A percentile compares a stretch with the other conserved stretches of the same genome.
These are phyloP conservation scores for Xylona heveae DNA, from an alignment of 495 filamentous ascomycete genomes.

Conservation along the genomic window DNA sequence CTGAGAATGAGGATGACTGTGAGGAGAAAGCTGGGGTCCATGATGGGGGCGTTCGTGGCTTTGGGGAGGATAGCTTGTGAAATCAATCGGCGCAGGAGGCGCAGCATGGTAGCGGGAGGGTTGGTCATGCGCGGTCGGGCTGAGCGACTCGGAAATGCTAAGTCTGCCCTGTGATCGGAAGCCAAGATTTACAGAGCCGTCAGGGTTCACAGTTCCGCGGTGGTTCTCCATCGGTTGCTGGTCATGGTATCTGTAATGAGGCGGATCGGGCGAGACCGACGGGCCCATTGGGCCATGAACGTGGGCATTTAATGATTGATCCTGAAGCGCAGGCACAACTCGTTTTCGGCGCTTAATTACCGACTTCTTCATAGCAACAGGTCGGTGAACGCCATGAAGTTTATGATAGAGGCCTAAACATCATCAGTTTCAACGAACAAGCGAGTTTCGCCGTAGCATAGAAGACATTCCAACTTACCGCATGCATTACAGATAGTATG, in stretches of 20 bases:
- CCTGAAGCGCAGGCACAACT: constrained; percentile 64
- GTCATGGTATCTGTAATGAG: constrained; percentile 11
- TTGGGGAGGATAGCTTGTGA: constrained; percentile 3
- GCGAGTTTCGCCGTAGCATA: background rate
- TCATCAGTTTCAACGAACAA: constrained; percentile 11
- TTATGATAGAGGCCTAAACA: constrained; percentile 80
- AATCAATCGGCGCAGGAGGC: constrained; percentile 3
- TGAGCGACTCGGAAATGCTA: background rate
- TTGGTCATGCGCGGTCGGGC: background rate
- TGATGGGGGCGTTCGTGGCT: background rate
- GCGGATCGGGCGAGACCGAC: constrained; percentile 17
- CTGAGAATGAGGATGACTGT: no score
- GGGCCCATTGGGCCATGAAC: constrained; percentile 7
- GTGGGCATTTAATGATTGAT: constrained; percentile 12
- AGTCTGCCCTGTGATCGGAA: constrained; percentile 22
- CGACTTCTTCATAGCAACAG: constrained; percentile 91
- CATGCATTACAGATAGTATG: constrained; percentile 98
- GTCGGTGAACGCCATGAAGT: constrained; percentile 79
- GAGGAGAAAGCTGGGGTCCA: no score
- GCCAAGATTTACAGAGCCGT: constrained; percentile 37
- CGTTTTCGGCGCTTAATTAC: constrained; percentile 93
- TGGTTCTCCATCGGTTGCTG: no score
- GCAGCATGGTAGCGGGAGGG: background rate
- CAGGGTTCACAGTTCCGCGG: constrained; percentile 27
- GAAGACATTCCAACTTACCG: constrained; percentile 34